Conservation (phyloP, 2,329 filamentous ascomycete species). For the Chaetomium sp. region DNA sequence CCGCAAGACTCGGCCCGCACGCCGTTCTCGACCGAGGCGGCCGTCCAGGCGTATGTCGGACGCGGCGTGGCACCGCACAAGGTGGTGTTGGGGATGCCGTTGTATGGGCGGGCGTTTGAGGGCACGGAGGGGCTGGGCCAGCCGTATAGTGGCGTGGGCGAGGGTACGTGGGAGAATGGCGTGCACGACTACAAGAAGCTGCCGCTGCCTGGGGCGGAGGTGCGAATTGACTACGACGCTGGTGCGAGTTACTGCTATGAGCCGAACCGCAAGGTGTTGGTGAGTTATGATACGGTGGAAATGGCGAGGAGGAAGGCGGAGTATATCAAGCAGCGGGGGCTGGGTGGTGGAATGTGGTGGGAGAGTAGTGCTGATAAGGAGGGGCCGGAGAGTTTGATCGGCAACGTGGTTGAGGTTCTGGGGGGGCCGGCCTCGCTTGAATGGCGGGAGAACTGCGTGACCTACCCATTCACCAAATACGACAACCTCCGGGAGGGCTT, state of each 20-base stretch:
- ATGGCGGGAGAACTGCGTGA: slow-evolving; percentile 51
- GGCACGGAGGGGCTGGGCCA: slow-evolving; percentile 68
- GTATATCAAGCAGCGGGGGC: slow-evolving; percentile 58
- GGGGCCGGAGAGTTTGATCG: slow-evolving; percentile 61
- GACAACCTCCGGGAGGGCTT: slow-evolving; percentile 60
- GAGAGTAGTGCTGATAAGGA: slow-evolving; percentile 74
- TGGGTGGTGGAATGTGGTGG: slow-evolving; percentile 98
- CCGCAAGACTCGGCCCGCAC: slow-evolving; percentile 54
- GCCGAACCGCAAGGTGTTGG: slow-evolving; percentile 53
- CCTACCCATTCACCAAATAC: slow-evolving; percentile 61
- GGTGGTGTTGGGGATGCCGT: slow-evolving; percentile 82
- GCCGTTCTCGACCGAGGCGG: slow-evolving; percentile 68
- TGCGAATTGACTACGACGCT: slow-evolving; percentile 55
- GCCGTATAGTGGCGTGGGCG: slow-evolving; percentile 64
- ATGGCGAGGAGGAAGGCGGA: slow-evolving; percentile 64
- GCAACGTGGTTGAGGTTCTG: slow-evolving; percentile 52
- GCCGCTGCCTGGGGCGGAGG: slow-evolving; percentile 60
- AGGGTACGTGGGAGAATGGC: slow-evolving; percentile 77
- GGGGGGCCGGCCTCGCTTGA: slow-evolving; percentile 48
- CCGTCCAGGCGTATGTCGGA: slow-evolving; percentile 62
- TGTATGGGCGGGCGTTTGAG: slow-evolving; percentile 83
- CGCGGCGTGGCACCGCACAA: slow-evolving; percentile 62
- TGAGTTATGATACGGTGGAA: slow-evolving; percentile 70
- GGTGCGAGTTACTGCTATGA: slow-evolving; percentile 77
- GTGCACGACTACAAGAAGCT: slow-evolving; percentile 86